A percentile compares a stretch with the other conserved stretches of the same genome.
phyloP scores from a whole-genome alignment of 345 rosid species.

The Cardamine chenopodiifolia region DNA sequence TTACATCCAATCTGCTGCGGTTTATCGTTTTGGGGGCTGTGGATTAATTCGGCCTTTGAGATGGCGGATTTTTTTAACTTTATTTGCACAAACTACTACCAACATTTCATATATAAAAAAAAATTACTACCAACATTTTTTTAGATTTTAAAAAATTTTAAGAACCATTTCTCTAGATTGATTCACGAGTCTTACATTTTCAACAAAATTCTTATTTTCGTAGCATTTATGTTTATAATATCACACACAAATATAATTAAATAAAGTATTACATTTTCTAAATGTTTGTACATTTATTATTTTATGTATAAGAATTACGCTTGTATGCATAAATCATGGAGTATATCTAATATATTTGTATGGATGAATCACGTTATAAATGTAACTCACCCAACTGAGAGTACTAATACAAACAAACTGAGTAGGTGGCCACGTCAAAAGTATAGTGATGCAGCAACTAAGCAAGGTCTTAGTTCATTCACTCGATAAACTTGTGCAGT shows the following conservation, averaged over 20 bases:
- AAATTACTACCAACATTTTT: neutral
- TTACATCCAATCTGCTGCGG: neutral
- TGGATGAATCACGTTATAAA: slow-evolving; percentile 3
- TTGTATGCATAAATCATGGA: neutral
- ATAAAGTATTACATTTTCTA: neutral
- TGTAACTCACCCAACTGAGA: slow-evolving; percentile 14
- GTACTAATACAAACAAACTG: neutral
- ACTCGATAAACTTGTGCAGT: neutral
- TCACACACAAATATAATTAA: neutral
- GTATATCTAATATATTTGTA: neutral
- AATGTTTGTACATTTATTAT: neutral
- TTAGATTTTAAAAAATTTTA: neutral
- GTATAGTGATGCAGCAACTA: neutral
- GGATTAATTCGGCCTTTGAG: neutral
- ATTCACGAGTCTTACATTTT: neutral
- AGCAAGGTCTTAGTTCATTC: neutral
- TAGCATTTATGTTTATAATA: neutral
- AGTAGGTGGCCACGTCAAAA: slow-evolving; percentile 8
- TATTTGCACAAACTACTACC: neutral
- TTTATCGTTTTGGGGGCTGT: too few species aligned
- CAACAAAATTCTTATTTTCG: neutral
- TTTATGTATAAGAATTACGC: neutral
- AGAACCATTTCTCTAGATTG: neutral
- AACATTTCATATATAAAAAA: neutral
- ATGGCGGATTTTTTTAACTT: neutral